These are phyloP conservation scores for Rhodotorula toruloides DNA, from an alignment of 768 basidiomycete genomes.

Conservation along the genomic window DNA sequence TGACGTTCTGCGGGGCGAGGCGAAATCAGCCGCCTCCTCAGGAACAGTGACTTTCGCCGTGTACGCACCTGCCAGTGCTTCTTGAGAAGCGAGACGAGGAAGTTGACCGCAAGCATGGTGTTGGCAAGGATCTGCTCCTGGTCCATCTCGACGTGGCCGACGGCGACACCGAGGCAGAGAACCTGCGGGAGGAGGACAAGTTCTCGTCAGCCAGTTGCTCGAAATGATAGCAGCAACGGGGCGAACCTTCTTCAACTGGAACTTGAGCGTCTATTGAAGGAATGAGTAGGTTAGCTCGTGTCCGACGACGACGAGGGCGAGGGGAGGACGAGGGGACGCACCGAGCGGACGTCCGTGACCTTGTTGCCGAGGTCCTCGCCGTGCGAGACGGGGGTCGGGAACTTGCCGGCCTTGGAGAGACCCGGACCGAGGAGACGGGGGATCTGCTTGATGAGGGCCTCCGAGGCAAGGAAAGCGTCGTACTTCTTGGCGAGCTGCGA, in stretches of 20 bases:
- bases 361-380: constrained; percentile 83
- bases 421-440: constrained; percentile 99
- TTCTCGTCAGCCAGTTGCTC: neutral
- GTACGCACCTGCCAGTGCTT: constrained; percentile 97
- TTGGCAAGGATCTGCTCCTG: constrained; percentile 95
- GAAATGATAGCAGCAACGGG: constrained; percentile 65
- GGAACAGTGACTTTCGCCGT: too few species aligned
- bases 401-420: constrained; percentile 83
- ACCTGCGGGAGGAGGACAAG: constrained; percentile 73
- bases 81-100: constrained; percentile 97
- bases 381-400: constrained; percentile 84
- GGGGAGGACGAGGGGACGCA: neutral
- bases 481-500: constrained; percentile 91
- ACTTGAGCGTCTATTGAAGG: constrained; percentile 75
- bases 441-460: constrained; percentile 97
- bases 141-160: constrained; percentile 94
- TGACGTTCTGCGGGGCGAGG: too few species aligned
- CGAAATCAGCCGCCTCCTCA: too few species aligned
- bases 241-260: constrained; percentile 98
- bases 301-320: neutral
- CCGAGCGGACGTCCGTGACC: constrained; percentile 84
- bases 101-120: constrained; percentile 99
- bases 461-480: constrained; percentile 96
- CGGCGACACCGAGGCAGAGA: constrained; percentile 95
- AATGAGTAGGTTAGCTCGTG: neutral